Percentiles rank a stretch among this genome's conserved stretches.
phyloP scores from a whole-genome alignment of 495 filamentous ascomycete genomes.

The Neurospora sp. region DNA sequence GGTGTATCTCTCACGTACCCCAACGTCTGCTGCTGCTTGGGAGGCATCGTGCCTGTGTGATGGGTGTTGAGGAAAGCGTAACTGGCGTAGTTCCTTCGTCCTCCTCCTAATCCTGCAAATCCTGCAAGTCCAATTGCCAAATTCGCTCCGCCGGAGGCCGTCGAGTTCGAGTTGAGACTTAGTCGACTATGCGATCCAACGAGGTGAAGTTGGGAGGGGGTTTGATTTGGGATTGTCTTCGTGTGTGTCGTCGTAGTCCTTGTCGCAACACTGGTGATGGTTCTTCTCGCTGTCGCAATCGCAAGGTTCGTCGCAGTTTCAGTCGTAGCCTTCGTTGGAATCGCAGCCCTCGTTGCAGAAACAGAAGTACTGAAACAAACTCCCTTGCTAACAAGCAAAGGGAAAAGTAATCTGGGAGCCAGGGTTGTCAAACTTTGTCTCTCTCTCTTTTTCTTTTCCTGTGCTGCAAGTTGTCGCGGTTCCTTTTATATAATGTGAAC shows the following conservation, averaged over 20 bases:
- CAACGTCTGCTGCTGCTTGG: slow-evolving; percentile 71
- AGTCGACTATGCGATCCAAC: background rate
- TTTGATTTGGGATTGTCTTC: too few species aligned
- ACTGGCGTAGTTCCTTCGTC: background rate
- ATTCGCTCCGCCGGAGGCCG: background rate
- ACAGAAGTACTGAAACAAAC: background rate
- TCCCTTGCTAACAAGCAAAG: background rate
- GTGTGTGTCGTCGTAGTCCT: too few species aligned
- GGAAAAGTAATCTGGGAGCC: slow-evolving; percentile 4
- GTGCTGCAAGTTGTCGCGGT: too few species aligned
- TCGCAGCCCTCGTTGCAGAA: too few species aligned
- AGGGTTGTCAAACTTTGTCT: background rate
- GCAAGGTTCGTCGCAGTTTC: too few species aligned
- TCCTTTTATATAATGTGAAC: background rate
- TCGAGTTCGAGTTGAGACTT: background rate
- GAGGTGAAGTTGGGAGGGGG: too few species aligned
- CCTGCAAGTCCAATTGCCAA: background rate
- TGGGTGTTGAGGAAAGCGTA: too few species aligned
- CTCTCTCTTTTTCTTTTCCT: background rate
- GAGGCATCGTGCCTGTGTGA: too few species aligned
- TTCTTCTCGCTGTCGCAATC: too few species aligned
- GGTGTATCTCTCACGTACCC: slow-evolving; percentile 69
- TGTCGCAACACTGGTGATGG: too few species aligned
- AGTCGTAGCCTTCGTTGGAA: too few species aligned
- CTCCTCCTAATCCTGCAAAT: background rate